Evolutionary conservation across 2,329 filamentous ascomycete species (phyloP), one percentile per base, ranked within the genome.

Genomic region (Plectosphaerella cucumerina): DNA sequence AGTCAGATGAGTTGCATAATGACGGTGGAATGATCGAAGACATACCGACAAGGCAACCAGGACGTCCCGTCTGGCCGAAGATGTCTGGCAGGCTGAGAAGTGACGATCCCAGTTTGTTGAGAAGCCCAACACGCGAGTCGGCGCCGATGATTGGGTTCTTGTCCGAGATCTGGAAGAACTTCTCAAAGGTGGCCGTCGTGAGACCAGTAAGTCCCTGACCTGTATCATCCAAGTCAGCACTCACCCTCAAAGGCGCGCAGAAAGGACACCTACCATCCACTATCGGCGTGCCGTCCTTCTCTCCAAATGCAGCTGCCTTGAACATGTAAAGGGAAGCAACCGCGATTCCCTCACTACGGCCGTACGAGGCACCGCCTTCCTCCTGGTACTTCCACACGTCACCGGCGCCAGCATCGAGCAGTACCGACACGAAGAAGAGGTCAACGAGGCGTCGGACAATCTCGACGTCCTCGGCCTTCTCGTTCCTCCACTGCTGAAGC

Each of bases 351-450:
- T 80, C 77, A 48, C 74, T 77, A 4, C 76, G 60, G 9, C 62
- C 67, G 43, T 73, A 73, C 6, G 56, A 53, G 8, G 63, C 54
- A 6, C 60, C 63, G 1, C 65, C 65, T 0, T 71, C 67, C 58
- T 80, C 77, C 1, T 59, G 63, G 50, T 69, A 80, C 0, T 57
- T 61, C 77, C 77, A 80, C 11, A 62, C 53, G 58, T 80, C 74
- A 2, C 77, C 77, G 0, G 77, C 77, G 0, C 77, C 77, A 0
- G 77, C 80, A 57, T 84, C 80, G 0, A 83, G 66, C 15, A 84
- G 68, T 1, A 84, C 80, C 0, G 80, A 82, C 3, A 83, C 77
- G 44, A 84, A 75, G 65, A 85, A 85, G 8, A 86, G 65, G 58
- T 86, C 82, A 43, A 84, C 72, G 17, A 85, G 63, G 1, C 80